Evolutionary conservation across 495 filamentous ascomycete genomes (phyloP).

Genomic region (Talaromyces trachyspermus): DNA sequence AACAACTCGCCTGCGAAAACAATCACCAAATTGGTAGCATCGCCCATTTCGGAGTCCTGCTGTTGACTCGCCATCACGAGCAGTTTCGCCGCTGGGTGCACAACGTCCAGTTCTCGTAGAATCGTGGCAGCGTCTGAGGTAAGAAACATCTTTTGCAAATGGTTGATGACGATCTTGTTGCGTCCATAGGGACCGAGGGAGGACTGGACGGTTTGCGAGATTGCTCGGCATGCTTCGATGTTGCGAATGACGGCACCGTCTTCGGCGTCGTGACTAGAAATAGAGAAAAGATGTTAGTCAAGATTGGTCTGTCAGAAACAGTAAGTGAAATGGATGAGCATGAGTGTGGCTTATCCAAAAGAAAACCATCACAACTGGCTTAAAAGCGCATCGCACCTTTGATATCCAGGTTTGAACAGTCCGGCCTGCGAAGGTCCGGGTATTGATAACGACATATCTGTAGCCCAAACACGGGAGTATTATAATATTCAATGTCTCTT

Average conservation of each 20-base stretch:
- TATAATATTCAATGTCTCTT: no score
- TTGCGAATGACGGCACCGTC: conserved; percentile 98
- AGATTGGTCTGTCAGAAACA: no score
- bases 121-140: conserved; percentile 98
- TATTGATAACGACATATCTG: conserved; percentile 87
- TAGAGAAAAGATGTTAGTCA: conserved; percentile 9
- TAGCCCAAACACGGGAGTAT: conserved; percentile 4
- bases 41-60: conserved; percentile 98
- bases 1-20: conserved; percentile 91
- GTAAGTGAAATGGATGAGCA: no score
- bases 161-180: conserved; percentile 99
- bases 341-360: background rate
- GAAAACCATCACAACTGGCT: background rate
- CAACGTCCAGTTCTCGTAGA: conserved; percentile 92
- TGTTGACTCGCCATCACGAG: conserved; percentile 99
- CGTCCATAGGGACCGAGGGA: conserved; percentile 95
- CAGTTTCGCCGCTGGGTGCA: conserved; percentile 95
- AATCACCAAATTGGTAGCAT: conserved; percentile 97
- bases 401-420: conserved; percentile 95
- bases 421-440: conserved; percentile 85
- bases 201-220: conserved; percentile 91
- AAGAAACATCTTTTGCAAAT: conserved; percentile 98
- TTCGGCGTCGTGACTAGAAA: conserved; percentile 83
- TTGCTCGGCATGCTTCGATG: conserved; percentile 96
- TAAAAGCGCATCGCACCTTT: conserved; percentile 78